Evolutionary conservation across 2,329 filamentous ascomycete species (phyloP).

Genomic region (Neonectria coccinea): DNA sequence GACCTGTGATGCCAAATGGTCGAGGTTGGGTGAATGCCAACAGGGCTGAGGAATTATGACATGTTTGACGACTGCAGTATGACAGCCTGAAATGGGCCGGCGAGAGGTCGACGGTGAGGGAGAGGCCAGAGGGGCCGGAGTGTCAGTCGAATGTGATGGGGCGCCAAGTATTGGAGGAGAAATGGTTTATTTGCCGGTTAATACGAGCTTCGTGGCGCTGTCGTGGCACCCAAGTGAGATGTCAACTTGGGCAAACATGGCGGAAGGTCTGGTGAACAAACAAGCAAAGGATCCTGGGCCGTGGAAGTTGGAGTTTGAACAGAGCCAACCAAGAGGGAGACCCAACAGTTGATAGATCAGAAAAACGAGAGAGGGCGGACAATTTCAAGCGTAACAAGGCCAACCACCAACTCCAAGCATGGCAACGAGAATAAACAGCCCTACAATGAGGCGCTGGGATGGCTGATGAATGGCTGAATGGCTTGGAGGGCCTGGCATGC

Average conservation of each 20-base stretch:
- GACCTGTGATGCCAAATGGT: conserved; percentile 13
- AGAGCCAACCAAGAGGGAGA: conserved; percentile 14
- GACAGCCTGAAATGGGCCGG: conserved; percentile 22
- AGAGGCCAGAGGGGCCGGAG: conserved; percentile 2
- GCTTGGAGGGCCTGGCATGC: conserved; percentile 26
- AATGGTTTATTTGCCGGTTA: conserved; percentile 29
- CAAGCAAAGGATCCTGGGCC: conserved; percentile 19
- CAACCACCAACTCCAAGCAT: background rate
- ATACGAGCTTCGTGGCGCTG: conserved; percentile 39
- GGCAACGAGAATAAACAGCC: conserved; percentile 32
- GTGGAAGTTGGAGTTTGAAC: conserved; percentile 1
- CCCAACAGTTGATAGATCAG: conserved; percentile 9
- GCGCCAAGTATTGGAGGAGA: conserved; percentile 19
- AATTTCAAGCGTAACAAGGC: conserved; percentile 10
- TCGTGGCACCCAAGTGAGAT: conserved; percentile 39
- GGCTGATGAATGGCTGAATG: conserved; percentile 14
- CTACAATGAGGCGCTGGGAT: conserved; percentile 18
- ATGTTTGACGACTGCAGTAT: conserved; percentile 19
- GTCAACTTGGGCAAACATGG: conserved; percentile 30
- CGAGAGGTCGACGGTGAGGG: background rate
- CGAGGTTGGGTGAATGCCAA: background rate
- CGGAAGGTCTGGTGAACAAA: conserved; percentile 39
- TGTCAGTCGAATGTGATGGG: conserved; percentile 27
- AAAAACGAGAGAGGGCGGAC: background rate
- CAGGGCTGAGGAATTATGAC: conserved; percentile 24